A percentile compares a stretch with the other conserved stretches of the same genome.
Conservation (phyloP, 164 flowering plant species). For the Vitis vinifera region ASM3070453v1 NC_081817.1:4460001-4460500, state of each 20-base stretch:
- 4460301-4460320: slow-evolving; percentile 73
- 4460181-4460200: not conserved
- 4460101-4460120: too few relatives aligned
- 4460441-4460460: slow-evolving; percentile 15
- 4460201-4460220: not conserved
- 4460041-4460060: not conserved
- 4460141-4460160: too few relatives aligned
- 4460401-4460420: slow-evolving; percentile 35
- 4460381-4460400: slow-evolving; percentile 69
- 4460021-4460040: not conserved
- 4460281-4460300: slow-evolving; percentile 85
- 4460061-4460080: too few relatives aligned
- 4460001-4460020: slow-evolving; percentile 7
- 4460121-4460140: too few relatives aligned
- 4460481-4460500: too few relatives aligned
- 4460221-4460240: not conserved
- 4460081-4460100: too few relatives aligned
- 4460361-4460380: slow-evolving; percentile 92
- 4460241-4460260: not conserved
- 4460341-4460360: slow-evolving; percentile 83
- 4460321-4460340: slow-evolving; percentile 80
- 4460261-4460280: not conserved
- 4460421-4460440: slow-evolving; percentile 30
- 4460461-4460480: not conserved
- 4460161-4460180: not conserved